These are phyloP conservation scores for Posidonia australis DNA, from an alignment of 106 monocot species.

Conservation along the genomic window DNA sequence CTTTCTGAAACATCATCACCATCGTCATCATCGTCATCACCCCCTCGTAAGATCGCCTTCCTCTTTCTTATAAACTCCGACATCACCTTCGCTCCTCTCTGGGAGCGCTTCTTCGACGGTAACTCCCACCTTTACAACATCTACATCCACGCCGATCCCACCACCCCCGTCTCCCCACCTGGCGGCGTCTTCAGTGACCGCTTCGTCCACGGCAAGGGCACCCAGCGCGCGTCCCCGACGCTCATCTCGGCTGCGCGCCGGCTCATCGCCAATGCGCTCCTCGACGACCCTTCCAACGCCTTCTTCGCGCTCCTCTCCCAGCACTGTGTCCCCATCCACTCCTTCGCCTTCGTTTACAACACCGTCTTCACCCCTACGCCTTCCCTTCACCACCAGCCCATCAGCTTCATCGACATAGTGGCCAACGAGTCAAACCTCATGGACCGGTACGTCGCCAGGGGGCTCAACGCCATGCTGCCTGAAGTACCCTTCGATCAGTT, in stretches of 20 bases:
- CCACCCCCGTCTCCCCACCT: neutral
- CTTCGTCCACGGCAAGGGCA: constrained; percentile 54
- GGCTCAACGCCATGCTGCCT: no score
- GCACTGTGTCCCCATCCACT: constrained; percentile 73
- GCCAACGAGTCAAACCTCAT: constrained; percentile 33
- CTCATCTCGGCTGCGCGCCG: constrained; percentile 84
- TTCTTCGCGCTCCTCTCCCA: constrained; percentile 87
- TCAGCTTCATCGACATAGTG: constrained; percentile 75
- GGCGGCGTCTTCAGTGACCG: constrained; percentile 30
- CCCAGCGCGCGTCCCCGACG: constrained; percentile 76
- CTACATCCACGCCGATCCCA: constrained; percentile 24
- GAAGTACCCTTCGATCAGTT: constrained; percentile 59
- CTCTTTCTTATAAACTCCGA: constrained; percentile 66
- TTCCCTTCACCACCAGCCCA: constrained; percentile 6
- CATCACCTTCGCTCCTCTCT: constrained; percentile 62
- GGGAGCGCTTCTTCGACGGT: constrained; percentile 59
- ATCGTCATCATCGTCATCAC: neutral
- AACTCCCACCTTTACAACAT: constrained; percentile 38
- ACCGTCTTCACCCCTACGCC: constrained; percentile 22
- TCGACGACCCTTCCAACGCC: constrained; percentile 65
- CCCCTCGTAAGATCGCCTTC: constrained; percentile 56
- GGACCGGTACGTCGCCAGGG: constrained; percentile 65
- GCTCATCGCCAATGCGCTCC: constrained; percentile 70
- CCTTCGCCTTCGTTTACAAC: constrained; percentile 53
- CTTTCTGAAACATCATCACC: constrained; percentile 22